These are phyloP conservation scores for Xylariaceae sp. DNA, from an alignment of 2,329 filamentous ascomycete genomes.

Conservation along the genomic window DNA sequence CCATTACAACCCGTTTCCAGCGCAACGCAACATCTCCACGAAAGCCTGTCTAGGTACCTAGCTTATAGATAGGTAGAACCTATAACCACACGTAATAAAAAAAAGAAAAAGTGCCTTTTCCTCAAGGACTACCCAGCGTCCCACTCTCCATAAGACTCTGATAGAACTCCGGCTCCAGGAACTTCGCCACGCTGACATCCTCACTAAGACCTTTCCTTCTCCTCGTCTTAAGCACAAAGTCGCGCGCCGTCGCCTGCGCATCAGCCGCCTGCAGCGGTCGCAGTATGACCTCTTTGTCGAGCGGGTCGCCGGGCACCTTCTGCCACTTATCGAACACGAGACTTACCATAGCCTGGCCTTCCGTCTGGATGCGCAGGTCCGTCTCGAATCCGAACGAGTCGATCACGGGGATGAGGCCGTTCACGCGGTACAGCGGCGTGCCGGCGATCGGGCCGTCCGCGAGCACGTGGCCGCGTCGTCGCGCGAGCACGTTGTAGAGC, in stretches of 20 bases:
- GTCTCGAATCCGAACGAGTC: slow-evolving; percentile 98
- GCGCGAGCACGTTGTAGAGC: slow-evolving; percentile 85
- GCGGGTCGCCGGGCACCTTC: slow-evolving; percentile 89
- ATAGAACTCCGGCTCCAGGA: slow-evolving; percentile 91
- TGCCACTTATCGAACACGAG: slow-evolving; percentile 95
- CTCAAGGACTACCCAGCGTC: slow-evolving; percentile 55
- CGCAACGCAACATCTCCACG: background rate
- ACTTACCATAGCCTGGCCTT: slow-evolving; percentile 84
- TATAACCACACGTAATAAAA: background rate
- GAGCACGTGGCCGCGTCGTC: slow-evolving; percentile 85
- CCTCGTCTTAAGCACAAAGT: slow-evolving; percentile 95
- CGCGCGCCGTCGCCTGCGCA: slow-evolving; percentile 82
- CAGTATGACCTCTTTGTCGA: slow-evolving; percentile 79
- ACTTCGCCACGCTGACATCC: slow-evolving; percentile 93
- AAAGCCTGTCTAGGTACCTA: background rate
- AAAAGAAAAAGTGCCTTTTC: too few relatives aligned
- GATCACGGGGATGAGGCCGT: slow-evolving; percentile 88
- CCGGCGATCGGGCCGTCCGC: slow-evolving; percentile 92
- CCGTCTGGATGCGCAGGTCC: slow-evolving; percentile 90
- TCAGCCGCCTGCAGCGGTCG: slow-evolving; percentile 81
- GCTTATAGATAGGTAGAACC: background rate
- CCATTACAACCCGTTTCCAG: too few relatives aligned
- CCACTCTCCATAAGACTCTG: slow-evolving; percentile 83
- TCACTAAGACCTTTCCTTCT: slow-evolving; percentile 89
- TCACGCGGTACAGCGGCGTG: slow-evolving; percentile 87